These are phyloP conservation scores for Aphanomyces astaci DNA, from an alignment of 352 stramenopile species.

Conservation along the genomic window DNA sequence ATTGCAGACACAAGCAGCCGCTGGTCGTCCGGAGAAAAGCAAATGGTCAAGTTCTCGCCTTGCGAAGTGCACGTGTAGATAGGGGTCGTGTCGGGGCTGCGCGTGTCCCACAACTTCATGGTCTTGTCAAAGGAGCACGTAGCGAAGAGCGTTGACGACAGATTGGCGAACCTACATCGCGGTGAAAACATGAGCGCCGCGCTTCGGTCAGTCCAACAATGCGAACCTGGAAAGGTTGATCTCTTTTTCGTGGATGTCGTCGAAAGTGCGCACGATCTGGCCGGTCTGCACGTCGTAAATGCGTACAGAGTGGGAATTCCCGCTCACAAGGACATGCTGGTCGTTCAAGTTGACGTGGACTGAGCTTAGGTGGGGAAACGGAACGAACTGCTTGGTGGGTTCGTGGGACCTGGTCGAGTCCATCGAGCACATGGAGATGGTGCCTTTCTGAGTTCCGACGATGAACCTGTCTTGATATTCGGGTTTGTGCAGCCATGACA, in stretches of 20 bases:
- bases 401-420: background rate
- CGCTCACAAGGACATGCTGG: conserved; percentile 26
- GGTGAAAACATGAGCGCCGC: background rate
- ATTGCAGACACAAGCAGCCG: conserved; percentile 32
- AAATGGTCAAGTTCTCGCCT: conserved; percentile 31
- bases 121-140: conserved; percentile 38
- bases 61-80: conserved; percentile 23
- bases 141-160: conserved; percentile 32
- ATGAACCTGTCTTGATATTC: background rate
- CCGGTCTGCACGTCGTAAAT: conserved; percentile 26
- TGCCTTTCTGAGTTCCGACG: background rate
- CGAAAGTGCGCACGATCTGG: conserved; percentile 27
- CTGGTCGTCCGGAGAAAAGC: conserved; percentile 34
- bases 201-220: background rate
- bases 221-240: conserved; percentile 37
- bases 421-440: background rate
- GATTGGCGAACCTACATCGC: conserved; percentile 28
- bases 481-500: background rate
- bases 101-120: conserved; percentile 32
- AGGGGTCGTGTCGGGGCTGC: background rate
- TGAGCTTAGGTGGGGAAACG: conserved; percentile 32
- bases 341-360: conserved; percentile 33
- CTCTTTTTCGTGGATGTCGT: conserved; percentile 31
- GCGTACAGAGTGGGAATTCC: conserved; percentile 27
- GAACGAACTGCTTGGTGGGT: background rate